phyloP scores from a whole-genome alignment of 2,329 filamentous ascomycete genomes.

The Zymoseptoria pseudotritici region DNA sequence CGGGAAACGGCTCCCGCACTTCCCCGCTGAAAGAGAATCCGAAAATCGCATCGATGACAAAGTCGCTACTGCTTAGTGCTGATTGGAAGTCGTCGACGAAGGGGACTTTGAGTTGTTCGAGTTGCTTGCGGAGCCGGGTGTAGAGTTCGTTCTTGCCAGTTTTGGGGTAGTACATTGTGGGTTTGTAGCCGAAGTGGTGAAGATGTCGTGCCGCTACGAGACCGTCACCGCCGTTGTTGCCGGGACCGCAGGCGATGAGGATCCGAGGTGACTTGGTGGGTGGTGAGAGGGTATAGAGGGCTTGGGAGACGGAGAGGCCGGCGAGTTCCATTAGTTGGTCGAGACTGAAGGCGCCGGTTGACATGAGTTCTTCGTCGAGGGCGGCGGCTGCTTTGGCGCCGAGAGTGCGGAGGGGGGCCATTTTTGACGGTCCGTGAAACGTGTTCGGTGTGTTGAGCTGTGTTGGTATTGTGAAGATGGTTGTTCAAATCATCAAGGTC shows the following conservation, averaged over 20 bases:
- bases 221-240: slow-evolving; percentile 76
- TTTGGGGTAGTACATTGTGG: slow-evolving; percentile 88
- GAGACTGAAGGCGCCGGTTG: slow-evolving; percentile 75
- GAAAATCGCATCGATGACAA: slow-evolving; percentile 89
- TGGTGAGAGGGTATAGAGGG: slow-evolving; percentile 79
- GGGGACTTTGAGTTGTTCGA: slow-evolving; percentile 72
- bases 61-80: slow-evolving; percentile 62
- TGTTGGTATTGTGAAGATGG: no score
- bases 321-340: slow-evolving; percentile 98
- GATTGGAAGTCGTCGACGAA: slow-evolving; percentile 73
- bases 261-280: slow-evolving; percentile 62
- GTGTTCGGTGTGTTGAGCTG: background rate
- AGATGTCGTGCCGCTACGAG: slow-evolving; percentile 90
- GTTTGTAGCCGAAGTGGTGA: slow-evolving; percentile 82
- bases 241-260: slow-evolving; percentile 84
- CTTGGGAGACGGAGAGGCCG: slow-evolving; percentile 86
- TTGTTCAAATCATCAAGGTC: background rate
- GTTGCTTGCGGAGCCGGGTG: slow-evolving; percentile 75
- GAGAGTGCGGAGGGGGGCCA: slow-evolving; percentile 49
- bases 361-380: slow-evolving; percentile 92
- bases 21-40: slow-evolving; percentile 90
- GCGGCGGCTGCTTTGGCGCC: slow-evolving; percentile 80
- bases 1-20: slow-evolving; percentile 83
- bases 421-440: slow-evolving; percentile 4
- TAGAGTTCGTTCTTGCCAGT: slow-evolving; percentile 85